Percentiles rank a stretch among this genome's conserved stretches.
These are phyloP conservation scores for Anthracocystis setariae DNA, from an alignment of 1,284 basidiomycete genomes.

Conservation along the genomic window DNA sequence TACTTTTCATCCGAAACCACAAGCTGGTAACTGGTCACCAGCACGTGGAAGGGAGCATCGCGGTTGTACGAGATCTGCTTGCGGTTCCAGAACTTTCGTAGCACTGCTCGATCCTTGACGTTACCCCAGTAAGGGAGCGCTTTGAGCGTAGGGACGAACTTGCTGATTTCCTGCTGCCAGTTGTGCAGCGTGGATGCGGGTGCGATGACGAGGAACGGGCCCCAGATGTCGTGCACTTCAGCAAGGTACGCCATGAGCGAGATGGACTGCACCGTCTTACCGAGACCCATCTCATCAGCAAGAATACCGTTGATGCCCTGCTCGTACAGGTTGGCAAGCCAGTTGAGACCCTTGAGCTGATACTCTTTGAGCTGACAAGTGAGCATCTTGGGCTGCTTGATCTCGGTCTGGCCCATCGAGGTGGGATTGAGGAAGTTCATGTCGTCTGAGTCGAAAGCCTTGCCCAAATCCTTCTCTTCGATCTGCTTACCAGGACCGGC, in stretches of 20 bases:
- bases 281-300: conserved; percentile 83
- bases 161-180: conserved; percentile 98
- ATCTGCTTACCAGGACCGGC: conserved; percentile 38
- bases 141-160: conserved; percentile 93
- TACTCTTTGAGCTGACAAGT: conserved; percentile 98
- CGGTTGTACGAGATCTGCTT: conserved; percentile 96
- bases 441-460: conserved; percentile 76
- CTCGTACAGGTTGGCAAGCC: conserved; percentile 97
- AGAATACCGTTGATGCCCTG: conserved; percentile 80
- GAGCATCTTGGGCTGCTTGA: conserved; percentile 93
- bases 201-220: conserved; percentile 98
- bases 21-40: conserved; percentile 97
- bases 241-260: conserved; percentile 95
- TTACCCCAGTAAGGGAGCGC: conserved; percentile 98
- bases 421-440: conserved; percentile 99
- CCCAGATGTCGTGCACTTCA: conserved; percentile 98
- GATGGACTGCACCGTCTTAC: conserved; percentile 96
- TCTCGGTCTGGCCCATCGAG: conserved; percentile 80
- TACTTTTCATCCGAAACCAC: conserved; percentile 98
- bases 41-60: conserved; percentile 94
- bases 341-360: conserved; percentile 96
- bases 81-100: conserved; percentile 98
- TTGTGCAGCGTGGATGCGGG: conserved; percentile 98
- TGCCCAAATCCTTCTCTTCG: conserved; percentile 60
- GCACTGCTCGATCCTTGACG: conserved; percentile 91